Conservation (phyloP, 331 rosid species). For the Dryas integrifolia region DNA sequence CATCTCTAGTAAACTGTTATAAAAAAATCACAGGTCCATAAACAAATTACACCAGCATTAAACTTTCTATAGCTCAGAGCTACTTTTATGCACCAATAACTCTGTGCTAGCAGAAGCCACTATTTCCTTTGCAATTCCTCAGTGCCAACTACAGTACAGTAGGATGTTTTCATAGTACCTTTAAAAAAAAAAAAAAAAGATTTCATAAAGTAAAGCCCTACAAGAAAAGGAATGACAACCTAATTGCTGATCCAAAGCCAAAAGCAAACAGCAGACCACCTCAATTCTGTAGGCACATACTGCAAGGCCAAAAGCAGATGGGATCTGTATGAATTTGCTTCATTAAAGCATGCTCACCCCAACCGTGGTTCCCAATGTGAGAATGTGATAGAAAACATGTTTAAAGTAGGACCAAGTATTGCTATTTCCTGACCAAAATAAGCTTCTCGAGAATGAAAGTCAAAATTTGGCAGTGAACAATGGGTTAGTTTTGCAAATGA, state of each 20-base stretch:
- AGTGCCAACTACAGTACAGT: not conserved
- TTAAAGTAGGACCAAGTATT: slow-evolving; percentile 1
- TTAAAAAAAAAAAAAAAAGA: no score
- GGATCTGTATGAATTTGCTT: not conserved
- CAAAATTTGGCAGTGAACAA: slow-evolving; percentile 9
- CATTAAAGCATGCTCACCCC: not conserved
- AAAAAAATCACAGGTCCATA: not conserved
- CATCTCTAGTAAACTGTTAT: not conserved
- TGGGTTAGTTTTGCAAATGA: not conserved
- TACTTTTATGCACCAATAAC: not conserved
- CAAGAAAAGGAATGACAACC: not conserved
- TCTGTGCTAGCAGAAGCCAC: not conserved
- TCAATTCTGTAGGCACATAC: not conserved
- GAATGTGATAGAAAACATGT: not conserved
- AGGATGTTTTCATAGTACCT: not conserved
- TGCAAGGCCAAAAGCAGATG: not conserved
- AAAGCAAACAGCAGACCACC: not conserved
- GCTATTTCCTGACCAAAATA: slow-evolving; percentile 1
- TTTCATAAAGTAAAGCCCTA: not conserved
- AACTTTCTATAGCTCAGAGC: not conserved
- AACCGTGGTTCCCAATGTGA: not conserved
- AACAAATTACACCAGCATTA: not conserved
- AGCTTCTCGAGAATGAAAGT: slow-evolving; percentile 1
- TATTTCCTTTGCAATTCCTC: not conserved
- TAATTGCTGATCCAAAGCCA: not conserved